These are phyloP conservation scores for Pholiota microspora DNA, from an alignment of 768 basidiomycete species.

Conservation along the genomic window DNA sequence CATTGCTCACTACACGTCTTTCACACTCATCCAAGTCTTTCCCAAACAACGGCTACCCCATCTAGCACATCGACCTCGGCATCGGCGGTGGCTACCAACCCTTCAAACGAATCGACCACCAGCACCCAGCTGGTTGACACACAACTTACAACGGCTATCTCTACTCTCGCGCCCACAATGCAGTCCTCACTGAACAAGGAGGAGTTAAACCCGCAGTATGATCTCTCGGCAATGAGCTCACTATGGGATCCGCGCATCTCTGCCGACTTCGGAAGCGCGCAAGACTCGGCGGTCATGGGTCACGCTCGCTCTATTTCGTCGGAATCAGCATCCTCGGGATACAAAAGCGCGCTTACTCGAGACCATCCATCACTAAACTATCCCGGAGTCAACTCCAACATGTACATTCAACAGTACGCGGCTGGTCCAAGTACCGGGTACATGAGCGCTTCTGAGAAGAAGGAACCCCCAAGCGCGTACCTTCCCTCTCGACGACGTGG, in stretches of 20 bases:
- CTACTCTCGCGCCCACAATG: constrained; percentile 1
- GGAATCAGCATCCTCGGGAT: constrained; percentile 13
- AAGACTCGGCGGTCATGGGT: constrained; percentile 1
- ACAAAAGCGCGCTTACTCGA: constrained; percentile 6
- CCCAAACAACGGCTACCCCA: neutral
- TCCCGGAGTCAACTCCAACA: constrained; percentile 32
- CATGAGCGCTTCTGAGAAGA: constrained; percentile 56
- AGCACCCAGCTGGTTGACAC: neutral
- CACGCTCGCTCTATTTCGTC: constrained; percentile 16
- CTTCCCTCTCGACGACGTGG: constrained; percentile 50
- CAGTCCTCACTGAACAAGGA: constrained; percentile 12
- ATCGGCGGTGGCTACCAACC: neutral
- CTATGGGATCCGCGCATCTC: constrained; percentile 11
- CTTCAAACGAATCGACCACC: neutral
- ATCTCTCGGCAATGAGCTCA: constrained; percentile 6
- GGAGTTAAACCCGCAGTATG: constrained; percentile 7
- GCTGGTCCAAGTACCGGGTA: constrained; percentile 73
- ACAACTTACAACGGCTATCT: neutral
- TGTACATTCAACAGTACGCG: constrained; percentile 67
- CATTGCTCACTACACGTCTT: neutral
- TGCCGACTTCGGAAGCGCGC: neutral
- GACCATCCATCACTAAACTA: constrained; percentile 12
- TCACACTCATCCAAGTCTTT: neutral
- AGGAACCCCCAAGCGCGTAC: constrained; percentile 66
- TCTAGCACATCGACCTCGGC: neutral